Evolutionary conservation across 176 grass and related monocot genomes (phyloP), one percentile per base, ranked within the genome.

Genomic region (Juncus effusus): DNA sequence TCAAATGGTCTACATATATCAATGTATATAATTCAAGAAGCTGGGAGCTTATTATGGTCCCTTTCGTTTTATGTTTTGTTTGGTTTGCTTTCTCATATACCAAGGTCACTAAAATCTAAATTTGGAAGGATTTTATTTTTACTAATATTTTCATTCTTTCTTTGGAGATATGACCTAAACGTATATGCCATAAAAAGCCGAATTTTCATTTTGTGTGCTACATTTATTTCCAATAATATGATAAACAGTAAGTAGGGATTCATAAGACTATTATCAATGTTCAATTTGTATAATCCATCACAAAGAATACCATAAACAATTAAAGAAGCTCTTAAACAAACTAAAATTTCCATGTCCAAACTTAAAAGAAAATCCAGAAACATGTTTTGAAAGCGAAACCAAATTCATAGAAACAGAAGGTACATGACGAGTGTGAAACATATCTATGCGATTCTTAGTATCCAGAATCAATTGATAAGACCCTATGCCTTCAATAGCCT

Each of bases 331-430:
- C 4, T 64, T 79, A 75, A 45, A 70, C 52, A 79, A 75, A 5
- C 4, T 19, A 37, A 70, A 65, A 2, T 61, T 11, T 52, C 2
- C 2, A 1, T 3, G 6, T 70, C 7, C 51, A 84, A 65, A n/a
- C 36, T 36, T 10, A 9, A 54, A 59, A 10, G 38, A 69, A 70
- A 59, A 84, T 0, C 14, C 1, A 60, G 7, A 13, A 35, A 11
- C 13, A 76, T 80, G 38, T 49, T 45, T 74, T 35, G 6, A 38
- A 3, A 12, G 2, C 0, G 10, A 78, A 10, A 74, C 11, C 10
- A 81, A 28, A 47, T 81, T 86, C 42, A 10, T 74, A 81, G n/a
- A 63, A 36, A 75, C 16, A 52, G 42, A 75, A 75, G 72, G 72
- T 63, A 53, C 42, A 63, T 63, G 3, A 28, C 38, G 60, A 11